Percentiles rank a stretch among this genome's conserved stretches.
Conservation (phyloP, 805 yeast genomes). For the Metschnikowia lunata region DNA sequence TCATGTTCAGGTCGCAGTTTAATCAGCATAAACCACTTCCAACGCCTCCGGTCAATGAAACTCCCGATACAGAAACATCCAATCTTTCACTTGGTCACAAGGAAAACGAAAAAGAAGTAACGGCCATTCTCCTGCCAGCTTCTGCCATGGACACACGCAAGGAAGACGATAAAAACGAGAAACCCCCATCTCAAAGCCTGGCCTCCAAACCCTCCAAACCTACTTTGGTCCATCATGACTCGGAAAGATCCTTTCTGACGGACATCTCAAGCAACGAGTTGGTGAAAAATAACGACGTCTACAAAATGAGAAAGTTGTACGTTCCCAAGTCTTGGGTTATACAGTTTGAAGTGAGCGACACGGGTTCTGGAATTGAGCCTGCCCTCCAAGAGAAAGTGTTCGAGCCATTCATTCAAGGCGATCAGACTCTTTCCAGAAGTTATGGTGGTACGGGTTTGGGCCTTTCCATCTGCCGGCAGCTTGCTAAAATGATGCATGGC, state of each 20-base stretch:
- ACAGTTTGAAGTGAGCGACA: conserved; percentile 75
- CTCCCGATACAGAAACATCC: background rate
- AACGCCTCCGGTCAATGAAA: background rate
- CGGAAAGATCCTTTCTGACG: conserved; percentile 1
- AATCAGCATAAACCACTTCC: conserved; percentile 16
- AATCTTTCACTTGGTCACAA: background rate
- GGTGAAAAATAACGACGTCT: conserved; percentile 33
- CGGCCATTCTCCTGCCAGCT: conserved; percentile 4
- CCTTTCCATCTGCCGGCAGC: conserved; percentile 79
- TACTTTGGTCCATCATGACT: conserved; percentile 2
- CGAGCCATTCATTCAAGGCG: conserved; percentile 97
- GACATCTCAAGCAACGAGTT: conserved; percentile 23
- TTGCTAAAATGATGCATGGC: conserved; percentile 89
- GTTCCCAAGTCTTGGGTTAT: conserved; percentile 51
- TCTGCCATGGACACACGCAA: background rate
- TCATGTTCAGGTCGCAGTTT: conserved; percentile 36
- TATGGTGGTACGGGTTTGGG: conserved; percentile 97
- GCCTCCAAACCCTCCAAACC: background rate
- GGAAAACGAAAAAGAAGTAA: background rate
- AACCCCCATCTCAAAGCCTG: background rate
- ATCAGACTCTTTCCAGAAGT: conserved; percentile 84
- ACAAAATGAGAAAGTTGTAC: conserved; percentile 29
- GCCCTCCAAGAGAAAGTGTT: conserved; percentile 78
- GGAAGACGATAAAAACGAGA: no score
- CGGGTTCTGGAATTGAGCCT: conserved; percentile 92